Evolutionary conservation across 176 grass and related monocot genomes (phyloP).

Genomic region (Chloris gayana): DNA sequence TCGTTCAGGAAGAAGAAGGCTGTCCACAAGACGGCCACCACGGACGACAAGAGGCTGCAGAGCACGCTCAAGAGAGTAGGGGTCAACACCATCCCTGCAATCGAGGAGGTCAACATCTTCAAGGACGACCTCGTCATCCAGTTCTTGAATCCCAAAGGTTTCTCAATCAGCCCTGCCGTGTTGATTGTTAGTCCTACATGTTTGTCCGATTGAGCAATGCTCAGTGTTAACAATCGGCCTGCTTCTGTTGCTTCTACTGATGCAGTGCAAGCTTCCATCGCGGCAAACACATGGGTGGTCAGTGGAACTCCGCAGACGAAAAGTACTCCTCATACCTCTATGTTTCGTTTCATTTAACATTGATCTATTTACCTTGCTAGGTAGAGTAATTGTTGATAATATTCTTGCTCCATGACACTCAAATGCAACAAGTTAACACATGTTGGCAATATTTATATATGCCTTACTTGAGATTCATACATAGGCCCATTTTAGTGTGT

Average conservation of each 20-base stretch:
- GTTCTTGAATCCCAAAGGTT: constrained; percentile 95
- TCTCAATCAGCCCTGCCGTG: neutral
- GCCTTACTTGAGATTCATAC: neutral
- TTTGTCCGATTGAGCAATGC: neutral
- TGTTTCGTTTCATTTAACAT: neutral
- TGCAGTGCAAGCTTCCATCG: constrained; percentile 98
- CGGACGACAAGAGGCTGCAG: constrained; percentile 96
- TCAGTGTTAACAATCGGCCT: neutral
- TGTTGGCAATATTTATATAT: neutral
- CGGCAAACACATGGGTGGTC: constrained; percentile 97
- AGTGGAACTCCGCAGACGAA: constrained; percentile 92
- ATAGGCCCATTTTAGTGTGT: neutral
- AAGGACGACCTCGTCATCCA: constrained; percentile 98
- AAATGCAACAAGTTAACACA: neutral
- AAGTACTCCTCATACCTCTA: constrained; percentile 52
- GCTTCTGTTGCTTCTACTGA: neutral
- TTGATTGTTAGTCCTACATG: neutral
- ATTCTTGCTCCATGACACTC: neutral
- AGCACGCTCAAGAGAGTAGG: constrained; percentile 97
- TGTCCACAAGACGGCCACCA: constrained; percentile 83
- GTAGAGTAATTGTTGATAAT: neutral
- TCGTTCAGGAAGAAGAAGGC: constrained; percentile 95
- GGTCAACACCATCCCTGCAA: constrained; percentile 92
- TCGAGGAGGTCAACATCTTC: constrained; percentile 99
- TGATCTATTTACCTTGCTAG: neutral